Conservation (phyloP, 208 protist species). For the Eutreptiella sp. region DNA sequence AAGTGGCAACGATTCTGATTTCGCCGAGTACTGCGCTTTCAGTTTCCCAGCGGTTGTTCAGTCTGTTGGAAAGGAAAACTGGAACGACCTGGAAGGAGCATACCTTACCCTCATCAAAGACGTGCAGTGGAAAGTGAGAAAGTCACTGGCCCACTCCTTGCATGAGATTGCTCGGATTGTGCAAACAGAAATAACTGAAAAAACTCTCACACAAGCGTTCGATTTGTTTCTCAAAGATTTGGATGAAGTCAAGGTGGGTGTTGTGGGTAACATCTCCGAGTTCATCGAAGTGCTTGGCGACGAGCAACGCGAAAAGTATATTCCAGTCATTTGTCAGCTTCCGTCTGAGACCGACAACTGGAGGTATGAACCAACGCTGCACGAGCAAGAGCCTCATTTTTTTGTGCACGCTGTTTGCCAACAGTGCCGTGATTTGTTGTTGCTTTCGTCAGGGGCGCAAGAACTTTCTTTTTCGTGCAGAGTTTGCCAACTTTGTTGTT, state of each 20-base stretch:
- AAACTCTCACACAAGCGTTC: conserved; percentile 72
- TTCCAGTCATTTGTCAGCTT: conserved; percentile 62
- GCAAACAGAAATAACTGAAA: conserved; percentile 71
- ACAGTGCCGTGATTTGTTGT: no score
- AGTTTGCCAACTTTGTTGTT: no score
- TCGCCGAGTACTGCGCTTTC: conserved; percentile 83
- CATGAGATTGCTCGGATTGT: conserved; percentile 86
- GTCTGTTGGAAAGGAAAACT: conserved; percentile 67
- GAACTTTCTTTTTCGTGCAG: no score
- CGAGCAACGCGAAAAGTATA: conserved; percentile 53
- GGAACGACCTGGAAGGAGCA: conserved; percentile 74
- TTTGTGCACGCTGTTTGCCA: no score
- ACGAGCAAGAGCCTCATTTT: no score
- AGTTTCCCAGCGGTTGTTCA: conserved; percentile 85
- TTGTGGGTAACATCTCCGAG: conserved; percentile 64
- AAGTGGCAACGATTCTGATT: conserved; percentile 71
- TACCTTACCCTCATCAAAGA: conserved; percentile 87
- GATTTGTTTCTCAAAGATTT: conserved; percentile 86
- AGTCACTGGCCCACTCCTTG: conserved; percentile 82
- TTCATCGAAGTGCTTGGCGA: conserved; percentile 65
- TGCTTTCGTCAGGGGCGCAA: no score
- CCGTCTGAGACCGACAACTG: conserved; percentile 84
- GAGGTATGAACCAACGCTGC: no score
- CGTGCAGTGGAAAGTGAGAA: conserved; percentile 89
- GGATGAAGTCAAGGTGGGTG: conserved; percentile 89